Evolutionary conservation across 73 alveolate species (phyloP).

Genomic region (Paramecium tetraurelia): DNA sequence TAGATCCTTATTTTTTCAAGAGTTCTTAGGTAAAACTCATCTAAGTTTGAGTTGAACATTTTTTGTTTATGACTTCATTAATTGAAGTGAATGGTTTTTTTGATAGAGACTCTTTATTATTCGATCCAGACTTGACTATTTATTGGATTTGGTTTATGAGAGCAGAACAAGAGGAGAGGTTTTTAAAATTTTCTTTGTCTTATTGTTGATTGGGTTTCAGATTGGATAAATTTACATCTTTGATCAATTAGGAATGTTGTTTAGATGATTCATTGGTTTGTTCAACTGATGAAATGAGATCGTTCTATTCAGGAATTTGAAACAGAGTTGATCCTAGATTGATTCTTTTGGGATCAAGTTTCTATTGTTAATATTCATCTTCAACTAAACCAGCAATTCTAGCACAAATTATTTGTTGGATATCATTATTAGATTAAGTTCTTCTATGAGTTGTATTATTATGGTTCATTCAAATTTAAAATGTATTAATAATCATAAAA

Average conservation of each 20-base stretch:
- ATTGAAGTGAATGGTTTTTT: background rate
- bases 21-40: slow-evolving; percentile 22
- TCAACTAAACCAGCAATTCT: background rate
- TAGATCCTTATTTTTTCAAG: background rate
- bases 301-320: slow-evolving; percentile 42
- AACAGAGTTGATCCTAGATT: slow-evolving; percentile 7
- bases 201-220: background rate
- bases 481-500: background rate
- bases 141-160: background rate
- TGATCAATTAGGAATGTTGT: background rate
- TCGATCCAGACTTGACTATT: background rate
- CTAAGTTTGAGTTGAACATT: background rate
- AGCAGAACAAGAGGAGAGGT: background rate
- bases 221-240: background rate
- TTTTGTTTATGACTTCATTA: background rate
- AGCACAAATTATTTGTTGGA: background rate
- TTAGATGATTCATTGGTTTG: background rate
- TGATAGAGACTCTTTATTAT: background rate
- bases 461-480: background rate
- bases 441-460: background rate
- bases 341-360: background rate
- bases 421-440: background rate
- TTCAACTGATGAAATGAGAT: background rate
- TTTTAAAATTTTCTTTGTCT: background rate
- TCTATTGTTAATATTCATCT: background rate